Conservation (phyloP, 2,329 filamentous ascomycete species). For the Pyrenophora tritici-repentis region DNA sequence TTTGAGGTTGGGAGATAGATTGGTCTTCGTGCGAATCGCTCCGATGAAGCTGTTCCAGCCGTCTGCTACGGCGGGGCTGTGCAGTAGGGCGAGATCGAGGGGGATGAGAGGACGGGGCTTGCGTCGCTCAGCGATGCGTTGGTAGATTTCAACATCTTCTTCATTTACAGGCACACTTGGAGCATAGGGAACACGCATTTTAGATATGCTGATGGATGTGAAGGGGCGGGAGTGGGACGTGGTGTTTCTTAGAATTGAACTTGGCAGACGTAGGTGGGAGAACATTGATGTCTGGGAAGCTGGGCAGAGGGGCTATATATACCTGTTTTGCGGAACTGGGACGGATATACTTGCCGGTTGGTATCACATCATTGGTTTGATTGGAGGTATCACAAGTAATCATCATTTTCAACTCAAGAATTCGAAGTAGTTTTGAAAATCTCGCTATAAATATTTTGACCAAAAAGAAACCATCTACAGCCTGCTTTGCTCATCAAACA, state of each 20-base stretch:
- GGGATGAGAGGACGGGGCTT: slow-evolving; percentile 59
- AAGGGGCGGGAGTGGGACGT: not conserved
- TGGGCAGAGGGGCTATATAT: slow-evolving; percentile 4
- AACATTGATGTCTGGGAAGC: not conserved
- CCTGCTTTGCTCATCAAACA: slow-evolving; percentile 30
- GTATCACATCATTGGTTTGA: not conserved
- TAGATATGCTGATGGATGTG: slow-evolving; percentile 16
- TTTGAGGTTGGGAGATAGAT: slow-evolving; percentile 59
- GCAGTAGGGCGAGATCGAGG: slow-evolving; percentile 61
- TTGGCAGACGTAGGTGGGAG: not conserved
- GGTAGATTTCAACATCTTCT: slow-evolving; percentile 55
- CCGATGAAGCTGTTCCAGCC: slow-evolving; percentile 66
- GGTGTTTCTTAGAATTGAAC: not conserved
- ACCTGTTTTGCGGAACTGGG: slow-evolving; percentile 5
- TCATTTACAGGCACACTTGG: slow-evolving; percentile 54
- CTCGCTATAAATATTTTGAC: slow-evolving; percentile 19
- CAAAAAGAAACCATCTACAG: slow-evolving; percentile 25
- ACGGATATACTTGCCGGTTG: slow-evolving; percentile 10
- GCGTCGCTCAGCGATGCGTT: slow-evolving; percentile 59
- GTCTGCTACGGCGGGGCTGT: slow-evolving; percentile 61
- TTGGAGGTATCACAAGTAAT: not conserved
- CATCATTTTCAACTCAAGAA: not conserved
- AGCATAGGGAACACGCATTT: slow-evolving; percentile 63
- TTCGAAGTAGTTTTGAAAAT: slow-evolving; percentile 1
- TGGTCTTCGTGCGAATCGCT: slow-evolving; percentile 60